Conservation (phyloP, 1,284 basidiomycete genomes). For the Hemileia vastatrix region DNA sequence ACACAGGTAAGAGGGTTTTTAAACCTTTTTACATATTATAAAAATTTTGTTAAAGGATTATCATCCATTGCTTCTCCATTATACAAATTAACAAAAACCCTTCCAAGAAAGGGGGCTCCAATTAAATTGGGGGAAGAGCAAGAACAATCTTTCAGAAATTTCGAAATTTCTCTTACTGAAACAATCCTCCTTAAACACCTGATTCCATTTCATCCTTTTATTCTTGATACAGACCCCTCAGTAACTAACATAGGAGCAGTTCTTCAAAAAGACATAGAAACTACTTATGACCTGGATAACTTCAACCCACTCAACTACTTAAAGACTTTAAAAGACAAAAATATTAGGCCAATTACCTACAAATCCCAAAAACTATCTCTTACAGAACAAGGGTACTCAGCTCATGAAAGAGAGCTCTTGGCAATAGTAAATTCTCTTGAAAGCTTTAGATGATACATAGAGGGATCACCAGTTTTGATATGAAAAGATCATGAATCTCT, state of each 20-base stretch:
- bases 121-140: conserved; percentile 2
- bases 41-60: not conserved
- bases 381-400: conserved; percentile 1
- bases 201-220: conserved; percentile 1
- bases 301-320: not conserved
- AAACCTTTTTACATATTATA: conserved; percentile 2
- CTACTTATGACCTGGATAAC: not conserved
- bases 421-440: conserved; percentile 4
- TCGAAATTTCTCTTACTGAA: not conserved
- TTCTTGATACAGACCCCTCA: not conserved
- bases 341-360: not conserved
- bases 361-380: conserved; percentile 7
- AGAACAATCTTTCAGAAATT: not conserved
- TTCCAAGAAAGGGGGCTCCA: not conserved
- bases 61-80: not conserved
- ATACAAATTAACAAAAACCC: not conserved
- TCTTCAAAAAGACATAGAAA: conserved; percentile 2
- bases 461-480: conserved; percentile 3
- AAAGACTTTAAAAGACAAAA: not conserved
- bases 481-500: conserved; percentile 1
- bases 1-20: conserved; percentile 6
- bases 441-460: not conserved
- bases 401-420: conserved; percentile 2
- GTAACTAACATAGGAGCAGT: conserved; percentile 8
- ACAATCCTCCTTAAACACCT: not conserved